Base-by-base conservation (phyloP, 1,284 basidiomycete species). In the Macrocystidia cucumis region DNA sequence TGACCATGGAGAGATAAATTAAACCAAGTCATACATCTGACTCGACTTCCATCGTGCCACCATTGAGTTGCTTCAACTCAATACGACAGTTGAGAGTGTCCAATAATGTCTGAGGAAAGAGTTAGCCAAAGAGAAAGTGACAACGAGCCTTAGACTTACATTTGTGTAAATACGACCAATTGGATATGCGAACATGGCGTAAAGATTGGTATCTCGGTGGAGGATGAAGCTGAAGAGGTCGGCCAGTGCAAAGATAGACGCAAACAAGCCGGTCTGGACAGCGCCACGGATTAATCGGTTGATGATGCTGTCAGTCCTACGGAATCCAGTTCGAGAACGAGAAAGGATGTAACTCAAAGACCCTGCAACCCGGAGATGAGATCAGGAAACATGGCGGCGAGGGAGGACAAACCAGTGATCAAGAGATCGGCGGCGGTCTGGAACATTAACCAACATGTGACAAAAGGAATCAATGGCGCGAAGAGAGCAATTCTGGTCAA, bases 221-320 rank as follows among this genome's bases (percentile, higher is more conserved):
- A 58, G 44, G 7, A 56, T 28, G 42, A 65, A 67, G 0, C 51
- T 45, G 20, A 65, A 53, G 6, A 68, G 44, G 37, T 67, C 61
- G 3, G 55, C 61, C 11, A 67, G 25, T 9, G 65, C 56, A 39
- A 69, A 69, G 3, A 67, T 51, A 0, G 51, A 56, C 1, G 57
- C 57, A 24, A 69, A 66, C 9, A 67, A 39, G 24, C 55, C 55
- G 0, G 67, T 67, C 42, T 66, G 67, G 19, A 69, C 52, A 7
- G 62, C 61, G 22, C 61, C 61, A 28, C 65, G 56, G 39, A 68
- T 66, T 3, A 68, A 51, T 21, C 58, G 56, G 31, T 62, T 60
- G 34, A 69, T 50, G 22, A 66, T 50, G 0, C 47, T 58, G 29
- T 70, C 63, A 11, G 59, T 67, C 40, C 47, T 59, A 9, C 46